phyloP scores from a whole-genome alignment of 2,329 filamentous ascomycete species.

The Dactylella cylindrospora region DNA sequence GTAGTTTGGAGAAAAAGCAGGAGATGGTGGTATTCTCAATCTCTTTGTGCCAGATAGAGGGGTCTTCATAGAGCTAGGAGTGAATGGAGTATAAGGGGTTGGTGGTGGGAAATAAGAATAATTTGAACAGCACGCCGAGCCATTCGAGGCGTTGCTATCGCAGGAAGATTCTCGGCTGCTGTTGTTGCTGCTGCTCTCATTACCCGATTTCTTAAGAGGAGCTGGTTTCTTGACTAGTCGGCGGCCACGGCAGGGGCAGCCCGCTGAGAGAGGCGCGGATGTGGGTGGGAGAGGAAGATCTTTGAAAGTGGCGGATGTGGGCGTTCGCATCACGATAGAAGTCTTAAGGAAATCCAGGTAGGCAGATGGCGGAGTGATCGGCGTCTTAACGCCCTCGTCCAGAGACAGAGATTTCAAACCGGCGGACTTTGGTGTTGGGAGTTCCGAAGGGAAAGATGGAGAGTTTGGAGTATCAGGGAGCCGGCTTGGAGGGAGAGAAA shows the following conservation, averaged over 20 bases:
- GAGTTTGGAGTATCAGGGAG: constrained; percentile 35
- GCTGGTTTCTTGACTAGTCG: constrained; percentile 52
- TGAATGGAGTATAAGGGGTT: constrained; percentile 60
- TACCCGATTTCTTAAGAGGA: constrained; percentile 44
- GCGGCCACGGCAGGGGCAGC: constrained; percentile 56
- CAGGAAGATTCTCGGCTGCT: constrained; percentile 53
- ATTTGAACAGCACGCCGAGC: constrained; percentile 58
- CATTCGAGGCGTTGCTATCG: constrained; percentile 62
- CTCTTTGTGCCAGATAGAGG: constrained; percentile 62
- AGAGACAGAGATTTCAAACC: constrained; percentile 38
- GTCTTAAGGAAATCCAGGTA: constrained; percentile 92
- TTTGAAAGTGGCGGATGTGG: constrained; percentile 57
- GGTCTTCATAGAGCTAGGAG: constrained; percentile 63
- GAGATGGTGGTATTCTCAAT: constrained; percentile 76
- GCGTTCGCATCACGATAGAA: constrained; percentile 72
- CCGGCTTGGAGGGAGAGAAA: constrained; percentile 19
- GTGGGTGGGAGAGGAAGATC: constrained; percentile 56
- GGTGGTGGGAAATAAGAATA: constrained; percentile 59
- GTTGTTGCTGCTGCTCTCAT: constrained; percentile 52
- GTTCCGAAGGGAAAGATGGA: constrained; percentile 33
- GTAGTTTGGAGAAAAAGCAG: constrained; percentile 60
- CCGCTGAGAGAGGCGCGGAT: constrained; percentile 52
- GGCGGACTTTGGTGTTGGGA: constrained; percentile 35
- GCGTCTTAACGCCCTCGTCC: constrained; percentile 69
- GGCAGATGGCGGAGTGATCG: constrained; percentile 84